A percentile compares a stretch with the other conserved stretches of the same genome.
These are phyloP conservation scores for Penicillium brevicompactum DNA, from an alignment of 2,329 filamentous ascomycete genomes.

Conservation along the genomic window DNA sequence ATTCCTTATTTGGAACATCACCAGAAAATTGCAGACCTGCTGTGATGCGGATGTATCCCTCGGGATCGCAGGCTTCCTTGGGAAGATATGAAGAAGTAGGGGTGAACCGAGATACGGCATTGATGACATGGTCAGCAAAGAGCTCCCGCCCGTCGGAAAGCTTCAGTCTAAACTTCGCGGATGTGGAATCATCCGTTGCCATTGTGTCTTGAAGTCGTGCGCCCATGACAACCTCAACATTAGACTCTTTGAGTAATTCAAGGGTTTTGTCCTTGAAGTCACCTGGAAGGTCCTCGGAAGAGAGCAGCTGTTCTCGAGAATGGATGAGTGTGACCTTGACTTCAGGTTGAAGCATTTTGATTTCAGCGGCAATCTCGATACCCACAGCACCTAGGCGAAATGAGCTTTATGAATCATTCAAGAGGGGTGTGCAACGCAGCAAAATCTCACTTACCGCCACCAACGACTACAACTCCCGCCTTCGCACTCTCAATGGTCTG, in stretches of 20 bases:
- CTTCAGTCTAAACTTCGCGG: constrained; percentile 45
- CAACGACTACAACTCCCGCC: constrained; percentile 53
- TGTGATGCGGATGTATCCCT: constrained; percentile 65
- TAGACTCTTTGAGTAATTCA: constrained; percentile 59
- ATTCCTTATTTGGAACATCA: constrained; percentile 56
- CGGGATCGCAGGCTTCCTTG: constrained; percentile 55
- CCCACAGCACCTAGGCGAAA: constrained; percentile 65
- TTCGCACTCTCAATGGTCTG: not conserved
- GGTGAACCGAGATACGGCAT: constrained; percentile 64
- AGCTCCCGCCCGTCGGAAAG: constrained; percentile 63
- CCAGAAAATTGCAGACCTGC: constrained; percentile 57
- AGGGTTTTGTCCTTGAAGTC: constrained; percentile 66
- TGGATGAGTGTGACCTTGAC: constrained; percentile 71
- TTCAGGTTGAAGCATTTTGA: constrained; percentile 64
- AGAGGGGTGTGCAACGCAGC: not conserved
- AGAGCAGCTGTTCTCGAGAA: constrained; percentile 68
- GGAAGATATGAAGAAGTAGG: constrained; percentile 67
- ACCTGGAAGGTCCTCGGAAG: constrained; percentile 68
- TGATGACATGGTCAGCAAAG: constrained; percentile 65
- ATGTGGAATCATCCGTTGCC: not conserved
- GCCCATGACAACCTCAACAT: constrained; percentile 46
- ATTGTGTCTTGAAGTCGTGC: constrained; percentile 5
- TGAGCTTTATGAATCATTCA: constrained; percentile 51
- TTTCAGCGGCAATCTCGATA: constrained; percentile 75
- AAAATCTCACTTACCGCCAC: constrained; percentile 45